These are phyloP conservation scores for Cicer cuneatum DNA, from an alignment of 306 rosid genomes.

Conservation along the genomic window DNA sequence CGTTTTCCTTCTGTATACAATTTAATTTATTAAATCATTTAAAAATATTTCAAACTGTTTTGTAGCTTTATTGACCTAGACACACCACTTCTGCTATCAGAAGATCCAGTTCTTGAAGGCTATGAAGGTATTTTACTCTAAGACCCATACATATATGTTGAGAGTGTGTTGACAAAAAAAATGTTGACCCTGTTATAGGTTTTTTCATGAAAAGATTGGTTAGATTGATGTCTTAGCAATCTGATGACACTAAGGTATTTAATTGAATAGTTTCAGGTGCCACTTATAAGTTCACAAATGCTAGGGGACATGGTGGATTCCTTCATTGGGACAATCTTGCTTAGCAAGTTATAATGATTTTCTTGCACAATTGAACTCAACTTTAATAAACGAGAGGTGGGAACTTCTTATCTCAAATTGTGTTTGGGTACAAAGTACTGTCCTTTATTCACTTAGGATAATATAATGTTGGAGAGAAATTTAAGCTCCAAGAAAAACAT, in stretches of 20 bases:
- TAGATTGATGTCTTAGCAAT: conserved; percentile 12
- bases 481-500: not conserved
- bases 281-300: conserved; percentile 71
- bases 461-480: not conserved
- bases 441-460: not conserved
- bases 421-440: not conserved
- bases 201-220: conserved; percentile 19
- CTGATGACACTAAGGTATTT: conserved; percentile 11
- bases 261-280: conserved; percentile 70
- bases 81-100: conserved; percentile 76
- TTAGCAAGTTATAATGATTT: conserved; percentile 52
- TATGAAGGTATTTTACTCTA: conserved; percentile 67
- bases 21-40: not conserved
- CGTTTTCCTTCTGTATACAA: not conserved
- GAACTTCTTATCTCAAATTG: not conserved
- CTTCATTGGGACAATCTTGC: conserved; percentile 85
- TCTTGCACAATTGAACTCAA: conserved; percentile 9
- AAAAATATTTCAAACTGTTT: conserved; percentile 23
- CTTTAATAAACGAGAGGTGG: not conserved
- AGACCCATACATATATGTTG: not conserved
- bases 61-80: conserved; percentile 83
- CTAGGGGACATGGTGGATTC: conserved; percentile 90
- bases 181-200: not conserved
- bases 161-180: too few relatives aligned
- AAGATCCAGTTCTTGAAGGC: conserved; percentile 87